Percentiles rank a stretch among this genome's conserved stretches.
Conservation (phyloP, 2,329 filamentous ascomycete species). For the Davidsoniella virescens region DNA sequence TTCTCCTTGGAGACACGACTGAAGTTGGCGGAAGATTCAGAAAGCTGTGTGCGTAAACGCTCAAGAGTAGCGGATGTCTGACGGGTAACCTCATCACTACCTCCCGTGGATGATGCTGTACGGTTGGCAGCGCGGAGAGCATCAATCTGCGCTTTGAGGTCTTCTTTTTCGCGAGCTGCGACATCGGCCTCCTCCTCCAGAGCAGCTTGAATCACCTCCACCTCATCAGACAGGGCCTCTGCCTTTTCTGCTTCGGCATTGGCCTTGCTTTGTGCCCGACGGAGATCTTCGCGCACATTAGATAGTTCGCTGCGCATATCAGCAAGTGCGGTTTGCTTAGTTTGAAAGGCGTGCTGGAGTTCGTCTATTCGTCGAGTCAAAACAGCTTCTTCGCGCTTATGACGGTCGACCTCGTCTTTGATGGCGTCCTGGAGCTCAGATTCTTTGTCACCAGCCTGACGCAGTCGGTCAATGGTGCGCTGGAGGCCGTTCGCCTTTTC, state of each 20-base stretch:
- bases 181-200: slow-evolving; percentile 49
- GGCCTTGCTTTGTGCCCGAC: slow-evolving; percentile 48
- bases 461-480: slow-evolving; percentile 53
- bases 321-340: slow-evolving; percentile 48
- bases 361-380: slow-evolving; percentile 60
- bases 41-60: slow-evolving; percentile 38
- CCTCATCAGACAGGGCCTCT: slow-evolving; percentile 55
- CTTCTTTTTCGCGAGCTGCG: slow-evolving; percentile 22
- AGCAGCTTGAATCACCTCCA: slow-evolving; percentile 54
- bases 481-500: slow-evolving; percentile 52
- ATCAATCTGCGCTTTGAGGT: slow-evolving; percentile 18
- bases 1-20: slow-evolving; percentile 43
- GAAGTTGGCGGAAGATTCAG: slow-evolving; percentile 42
- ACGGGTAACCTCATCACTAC: slow-evolving; percentile 15
- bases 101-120: slow-evolving; percentile 16
- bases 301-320: slow-evolving; percentile 51
- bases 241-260: slow-evolving; percentile 47
- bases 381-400: slow-evolving; percentile 53
- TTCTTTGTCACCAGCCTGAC: slow-evolving; percentile 54
- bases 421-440: slow-evolving; percentile 50
- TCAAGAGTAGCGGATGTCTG: slow-evolving; percentile 19
- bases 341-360: slow-evolving; percentile 53
- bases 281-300: slow-evolving; percentile 49
- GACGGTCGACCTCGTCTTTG: slow-evolving; percentile 53
- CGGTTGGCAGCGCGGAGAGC: slow-evolving; percentile 14